Evolutionary conservation across 306 rosid genomes (phyloP).

Genomic region (Castanea crenata): DNA sequence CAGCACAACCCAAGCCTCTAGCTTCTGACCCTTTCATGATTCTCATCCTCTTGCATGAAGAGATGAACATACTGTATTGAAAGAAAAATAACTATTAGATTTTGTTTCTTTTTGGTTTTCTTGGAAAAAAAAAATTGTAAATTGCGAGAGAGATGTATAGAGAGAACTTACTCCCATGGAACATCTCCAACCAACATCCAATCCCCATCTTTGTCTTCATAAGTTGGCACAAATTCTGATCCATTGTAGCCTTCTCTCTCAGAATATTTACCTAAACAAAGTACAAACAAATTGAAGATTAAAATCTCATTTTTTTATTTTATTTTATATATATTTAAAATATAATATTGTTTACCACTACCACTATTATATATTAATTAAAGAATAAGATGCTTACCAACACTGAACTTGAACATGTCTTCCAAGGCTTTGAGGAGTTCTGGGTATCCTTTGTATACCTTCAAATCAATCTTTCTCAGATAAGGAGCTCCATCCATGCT

Average conservation of each 20-base stretch:
- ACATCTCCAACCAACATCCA: slow-evolving; percentile 64
- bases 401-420: slow-evolving; percentile 50
- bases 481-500: slow-evolving; percentile 66
- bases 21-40: slow-evolving; percentile 56
- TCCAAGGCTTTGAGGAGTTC: slow-evolving; percentile 48
- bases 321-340: too few relatives aligned
- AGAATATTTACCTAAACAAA: slow-evolving; percentile 13
- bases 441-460: slow-evolving; percentile 38
- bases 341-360: not conserved
- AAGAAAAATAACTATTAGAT: not conserved
- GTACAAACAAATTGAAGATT: not conserved
- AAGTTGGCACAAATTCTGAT: slow-evolving; percentile 49
- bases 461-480: slow-evolving; percentile 45
- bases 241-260: slow-evolving; percentile 44
- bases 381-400: slow-evolving; percentile 17
- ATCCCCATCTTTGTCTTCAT: slow-evolving; percentile 59
- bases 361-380: not conserved
- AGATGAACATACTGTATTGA: slow-evolving; percentile 29
- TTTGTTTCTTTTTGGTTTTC: not conserved
- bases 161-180: slow-evolving; percentile 49
- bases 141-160: not conserved
- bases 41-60: slow-evolving; percentile 53
- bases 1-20: slow-evolving; percentile 43
- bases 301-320: not conserved
- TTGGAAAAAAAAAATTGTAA: not conserved